phyloP scores from a whole-genome alignment of 257 asterid genomes.

The Nicotiana paniculata region DNA sequence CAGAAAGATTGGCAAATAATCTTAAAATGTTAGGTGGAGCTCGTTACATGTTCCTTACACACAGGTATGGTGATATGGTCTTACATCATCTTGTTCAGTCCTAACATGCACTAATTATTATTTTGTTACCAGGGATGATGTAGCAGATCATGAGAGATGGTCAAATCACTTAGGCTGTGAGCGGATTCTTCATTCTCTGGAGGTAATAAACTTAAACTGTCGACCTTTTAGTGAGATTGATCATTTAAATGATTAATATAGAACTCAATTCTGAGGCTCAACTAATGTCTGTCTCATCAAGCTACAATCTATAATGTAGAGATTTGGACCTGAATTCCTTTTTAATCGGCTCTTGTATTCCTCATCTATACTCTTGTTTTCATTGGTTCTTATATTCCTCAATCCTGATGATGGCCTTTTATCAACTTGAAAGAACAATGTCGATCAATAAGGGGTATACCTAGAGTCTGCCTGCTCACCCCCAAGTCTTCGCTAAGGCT shows the following conservation, averaged over 20 bases:
- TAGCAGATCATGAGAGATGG: constrained; percentile 77
- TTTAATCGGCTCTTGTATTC: neutral
- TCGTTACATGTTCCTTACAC: constrained; percentile 68
- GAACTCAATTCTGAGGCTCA: neutral
- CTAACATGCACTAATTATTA: constrained; percentile 1
- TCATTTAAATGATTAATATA: neutral
- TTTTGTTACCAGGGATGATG: constrained; percentile 47
- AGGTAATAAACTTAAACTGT: constrained; percentile 25
- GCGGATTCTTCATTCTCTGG: constrained; percentile 46
- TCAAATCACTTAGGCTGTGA: constrained; percentile 54
- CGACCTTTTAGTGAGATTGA: neutral
- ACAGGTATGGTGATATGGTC: constrained; percentile 35
- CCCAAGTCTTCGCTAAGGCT: too few relatives aligned
- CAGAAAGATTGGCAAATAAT: constrained; percentile 34
- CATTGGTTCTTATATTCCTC: neutral
- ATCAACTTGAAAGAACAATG: neutral
- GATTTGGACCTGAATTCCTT: neutral
- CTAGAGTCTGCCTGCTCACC: neutral
- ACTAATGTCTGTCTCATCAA: neutral
- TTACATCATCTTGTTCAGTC: neutral
- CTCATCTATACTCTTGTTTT: too few relatives aligned
- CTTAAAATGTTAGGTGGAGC: constrained; percentile 68
- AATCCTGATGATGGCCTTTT: neutral
- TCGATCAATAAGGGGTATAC: neutral
- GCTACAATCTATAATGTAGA: neutral